Conservation (phyloP, 2,329 filamentous ascomycete species). For the Macrophomina phaseolina region DNA sequence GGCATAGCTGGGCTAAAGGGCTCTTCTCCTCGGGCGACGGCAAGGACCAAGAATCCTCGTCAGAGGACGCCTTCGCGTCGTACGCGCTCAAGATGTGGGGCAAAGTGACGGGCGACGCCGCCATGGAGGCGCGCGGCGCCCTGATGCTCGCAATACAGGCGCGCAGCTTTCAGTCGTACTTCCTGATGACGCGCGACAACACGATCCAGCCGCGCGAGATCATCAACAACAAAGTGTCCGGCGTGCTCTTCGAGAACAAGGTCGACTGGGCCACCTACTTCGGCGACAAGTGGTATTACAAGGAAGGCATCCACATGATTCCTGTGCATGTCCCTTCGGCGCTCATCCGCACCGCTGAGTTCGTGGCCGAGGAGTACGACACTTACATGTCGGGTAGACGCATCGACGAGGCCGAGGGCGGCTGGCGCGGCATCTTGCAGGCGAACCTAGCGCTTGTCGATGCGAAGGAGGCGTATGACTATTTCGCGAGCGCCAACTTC, state of each 20-base stretch:
- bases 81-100: slow-evolving; percentile 98
- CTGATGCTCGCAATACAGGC: slow-evolving; percentile 81
- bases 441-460: slow-evolving; percentile 82
- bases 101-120: slow-evolving; percentile 70
- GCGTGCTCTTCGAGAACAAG: slow-evolving; percentile 92
- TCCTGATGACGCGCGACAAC: slow-evolving; percentile 78
- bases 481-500: slow-evolving; percentile 62
- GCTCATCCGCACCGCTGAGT: slow-evolving; percentile 70
- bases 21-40: slow-evolving; percentile 75
- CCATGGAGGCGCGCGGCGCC: slow-evolving; percentile 75
- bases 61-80: slow-evolving; percentile 83
- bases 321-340: slow-evolving; percentile 74
- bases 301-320: slow-evolving; percentile 83
- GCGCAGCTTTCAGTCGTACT: slow-evolving; percentile 79
- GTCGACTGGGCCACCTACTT: slow-evolving; percentile 92
- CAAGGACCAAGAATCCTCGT: slow-evolving; percentile 89
- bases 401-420: slow-evolving; percentile 68
- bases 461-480: slow-evolving; percentile 70
- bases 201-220: slow-evolving; percentile 75
- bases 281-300: slow-evolving; percentile 68
- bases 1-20: slow-evolving; percentile 92
- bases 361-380: slow-evolving; percentile 78
- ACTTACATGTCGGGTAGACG: slow-evolving; percentile 74
- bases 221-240: slow-evolving; percentile 77
- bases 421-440: slow-evolving; percentile 83